phyloP scores from a whole-genome alignment of 768 basidiomycete species.

The Termitomyces sp. region DNA sequence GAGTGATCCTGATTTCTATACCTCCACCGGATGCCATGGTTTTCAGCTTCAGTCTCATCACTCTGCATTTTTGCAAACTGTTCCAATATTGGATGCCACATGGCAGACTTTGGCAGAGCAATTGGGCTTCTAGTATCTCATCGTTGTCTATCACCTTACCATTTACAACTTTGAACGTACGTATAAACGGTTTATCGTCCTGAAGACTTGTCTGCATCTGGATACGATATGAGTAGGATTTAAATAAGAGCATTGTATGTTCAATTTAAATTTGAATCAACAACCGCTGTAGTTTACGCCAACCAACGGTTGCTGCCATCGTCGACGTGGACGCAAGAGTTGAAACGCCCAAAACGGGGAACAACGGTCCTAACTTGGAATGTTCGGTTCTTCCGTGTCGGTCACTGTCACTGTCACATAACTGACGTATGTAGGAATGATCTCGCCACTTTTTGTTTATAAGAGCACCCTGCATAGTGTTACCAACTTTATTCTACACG shows the following conservation, averaged over 20 bases:
- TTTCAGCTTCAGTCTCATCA: slow-evolving; percentile 9
- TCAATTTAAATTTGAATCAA: no score
- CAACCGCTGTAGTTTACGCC: no score
- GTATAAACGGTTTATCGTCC: background rate
- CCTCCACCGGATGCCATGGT: background rate
- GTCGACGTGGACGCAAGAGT: no score
- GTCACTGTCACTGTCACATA: slow-evolving; percentile 11
- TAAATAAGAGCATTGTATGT: no score
- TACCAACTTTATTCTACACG: background rate
- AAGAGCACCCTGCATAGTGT: background rate
- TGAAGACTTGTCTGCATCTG: background rate
- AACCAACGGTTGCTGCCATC: no score
- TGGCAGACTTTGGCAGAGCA: slow-evolving; percentile 71
- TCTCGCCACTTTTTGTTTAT: slow-evolving; percentile 10
- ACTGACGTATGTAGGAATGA: slow-evolving; percentile 9
- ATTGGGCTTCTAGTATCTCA: slow-evolving; percentile 39
- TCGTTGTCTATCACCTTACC: background rate
- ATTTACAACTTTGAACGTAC: background rate
- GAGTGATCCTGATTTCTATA: slow-evolving; percentile 6
- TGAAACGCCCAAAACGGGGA: no score
- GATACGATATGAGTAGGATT: no score
- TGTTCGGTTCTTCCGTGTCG: background rate
- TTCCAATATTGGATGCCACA: slow-evolving; percentile 47
- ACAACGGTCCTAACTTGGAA: no score
- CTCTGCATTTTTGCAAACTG: slow-evolving; percentile 15